These are phyloP conservation scores for Fusarium palustre DNA, from an alignment of 2,329 filamentous ascomycete genomes.

Conservation along the genomic window DNA sequence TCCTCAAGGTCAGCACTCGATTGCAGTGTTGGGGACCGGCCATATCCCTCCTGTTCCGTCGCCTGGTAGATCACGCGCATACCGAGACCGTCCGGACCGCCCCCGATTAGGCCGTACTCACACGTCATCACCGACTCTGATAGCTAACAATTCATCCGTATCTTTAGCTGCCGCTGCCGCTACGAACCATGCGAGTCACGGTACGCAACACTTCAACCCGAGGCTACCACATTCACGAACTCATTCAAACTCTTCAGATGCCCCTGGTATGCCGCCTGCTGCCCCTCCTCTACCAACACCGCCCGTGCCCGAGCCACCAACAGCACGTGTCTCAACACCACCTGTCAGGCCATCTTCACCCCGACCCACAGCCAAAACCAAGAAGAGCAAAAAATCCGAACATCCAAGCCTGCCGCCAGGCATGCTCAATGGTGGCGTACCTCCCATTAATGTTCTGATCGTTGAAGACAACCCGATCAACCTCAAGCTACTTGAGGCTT, in stretches of 20 bases:
- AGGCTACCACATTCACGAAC: slow-evolving; percentile 65
- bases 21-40: slow-evolving; percentile 83
- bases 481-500: slow-evolving; percentile 89
- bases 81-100: slow-evolving; percentile 67
- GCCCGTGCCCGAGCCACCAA: slow-evolving; percentile 61
- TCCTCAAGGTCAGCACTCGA: slow-evolving; percentile 67
- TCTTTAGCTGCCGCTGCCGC: slow-evolving; percentile 49
- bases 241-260: slow-evolving; percentile 70
- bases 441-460: slow-evolving; percentile 96
- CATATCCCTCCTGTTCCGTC: slow-evolving; percentile 85
- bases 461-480: slow-evolving; percentile 99
- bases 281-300: slow-evolving; percentile 65
- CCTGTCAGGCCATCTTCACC: slow-evolving; percentile 63
- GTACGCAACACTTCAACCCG: slow-evolving; percentile 51
- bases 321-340: slow-evolving; percentile 64
- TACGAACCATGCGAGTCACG: slow-evolving; percentile 48
- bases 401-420: slow-evolving; percentile 66
- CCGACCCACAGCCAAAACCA: slow-evolving; percentile 57
- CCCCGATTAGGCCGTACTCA: slow-evolving; percentile 76
- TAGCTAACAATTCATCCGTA: slow-evolving; percentile 61
- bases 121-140: slow-evolving; percentile 82
- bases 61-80: slow-evolving; percentile 72
- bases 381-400: slow-evolving; percentile 67
- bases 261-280: slow-evolving; percentile 57
- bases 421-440: slow-evolving; percentile 83